Percentiles rank a stretch among this genome's conserved stretches.
Evolutionary conservation across 768 basidiomycete genomes (phyloP).

Genomic region (Mrakia frigida): DNA sequence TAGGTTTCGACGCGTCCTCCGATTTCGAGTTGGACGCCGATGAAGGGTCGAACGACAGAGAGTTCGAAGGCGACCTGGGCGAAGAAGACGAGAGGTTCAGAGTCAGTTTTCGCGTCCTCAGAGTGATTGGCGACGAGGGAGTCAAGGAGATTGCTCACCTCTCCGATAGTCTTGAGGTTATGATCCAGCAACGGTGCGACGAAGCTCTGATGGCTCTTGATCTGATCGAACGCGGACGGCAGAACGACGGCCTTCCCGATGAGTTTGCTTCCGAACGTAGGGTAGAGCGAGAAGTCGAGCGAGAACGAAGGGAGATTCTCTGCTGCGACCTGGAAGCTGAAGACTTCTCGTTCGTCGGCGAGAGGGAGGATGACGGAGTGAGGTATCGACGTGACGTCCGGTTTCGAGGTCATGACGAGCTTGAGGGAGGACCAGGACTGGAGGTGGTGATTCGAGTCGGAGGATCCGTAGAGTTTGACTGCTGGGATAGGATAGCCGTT

Average conservation of each 20-base stretch:
- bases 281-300: conserved; percentile 90
- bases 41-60: conserved; percentile 79
- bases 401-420: conserved; percentile 84
- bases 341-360: conserved; percentile 60
- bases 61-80: conserved; percentile 78
- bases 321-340: conserved; percentile 69
- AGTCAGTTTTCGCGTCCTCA: not conserved
- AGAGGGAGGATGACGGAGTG: conserved; percentile 85
- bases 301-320: conserved; percentile 64
- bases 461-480: conserved; percentile 52
- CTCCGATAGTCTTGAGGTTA: conserved; percentile 86
- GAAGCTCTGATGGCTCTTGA: conserved; percentile 44
- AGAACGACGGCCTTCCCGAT: conserved; percentile 87
- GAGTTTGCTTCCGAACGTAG: conserved; percentile 94
- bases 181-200: conserved; percentile 78
- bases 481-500: conserved; percentile 40
- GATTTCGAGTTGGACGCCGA: conserved; percentile 85
- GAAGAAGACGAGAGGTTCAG: not conserved
- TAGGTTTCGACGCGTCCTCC: conserved; percentile 96
- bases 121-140: no score
- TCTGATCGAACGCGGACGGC: conserved; percentile 61
- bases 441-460: conserved; percentile 42
- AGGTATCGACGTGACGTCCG: conserved; percentile 76
- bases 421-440: conserved; percentile 67
- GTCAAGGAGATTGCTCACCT: conserved; percentile 51